A percentile compares a stretch with the other conserved stretches of the same genome.
Evolutionary conservation across 352 stramenopile species (phyloP).

Genomic region (Globisporangium splendens): DNA sequence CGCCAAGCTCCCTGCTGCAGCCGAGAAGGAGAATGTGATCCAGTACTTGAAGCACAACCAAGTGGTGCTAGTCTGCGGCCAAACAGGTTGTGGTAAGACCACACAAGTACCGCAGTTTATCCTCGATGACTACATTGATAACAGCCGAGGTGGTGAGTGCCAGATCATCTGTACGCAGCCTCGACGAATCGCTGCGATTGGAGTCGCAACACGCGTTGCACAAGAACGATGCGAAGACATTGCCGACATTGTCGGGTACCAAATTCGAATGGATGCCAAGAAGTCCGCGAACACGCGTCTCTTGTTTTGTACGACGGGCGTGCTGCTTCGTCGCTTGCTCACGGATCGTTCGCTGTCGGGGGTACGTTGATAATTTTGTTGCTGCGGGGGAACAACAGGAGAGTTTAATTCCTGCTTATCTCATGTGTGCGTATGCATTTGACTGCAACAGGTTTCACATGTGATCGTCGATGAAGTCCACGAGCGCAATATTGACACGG

Average conservation of each 20-base stretch:
- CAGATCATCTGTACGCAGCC: conserved; percentile 97
- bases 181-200: conserved; percentile 94
- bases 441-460: conserved; percentile 79
- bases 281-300: conserved; percentile 87
- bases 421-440: neutral
- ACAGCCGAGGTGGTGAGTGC: conserved; percentile 80
- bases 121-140: conserved; percentile 91
- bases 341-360: conserved; percentile 82
- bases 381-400: neutral
- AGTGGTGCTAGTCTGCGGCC: conserved; percentile 94
- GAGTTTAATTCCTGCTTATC: neutral
- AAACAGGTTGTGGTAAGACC: conserved; percentile 94
- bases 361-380: conserved; percentile 26
- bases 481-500: conserved; percentile 95
- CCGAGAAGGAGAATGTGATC: conserved; percentile 57
- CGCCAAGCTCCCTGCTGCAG: conserved; percentile 52
- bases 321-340: conserved; percentile 92
- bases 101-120: conserved; percentile 98
- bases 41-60: conserved; percentile 61
- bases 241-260: conserved; percentile 90
- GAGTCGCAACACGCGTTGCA: conserved; percentile 93
- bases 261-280: conserved; percentile 94
- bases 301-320: conserved; percentile 95
- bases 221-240: conserved; percentile 91
- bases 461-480: conserved; percentile 99